phyloP scores from a whole-genome alignment of 768 basidiomycete genomes.

The Pleurotus cornucopiae region DNA sequence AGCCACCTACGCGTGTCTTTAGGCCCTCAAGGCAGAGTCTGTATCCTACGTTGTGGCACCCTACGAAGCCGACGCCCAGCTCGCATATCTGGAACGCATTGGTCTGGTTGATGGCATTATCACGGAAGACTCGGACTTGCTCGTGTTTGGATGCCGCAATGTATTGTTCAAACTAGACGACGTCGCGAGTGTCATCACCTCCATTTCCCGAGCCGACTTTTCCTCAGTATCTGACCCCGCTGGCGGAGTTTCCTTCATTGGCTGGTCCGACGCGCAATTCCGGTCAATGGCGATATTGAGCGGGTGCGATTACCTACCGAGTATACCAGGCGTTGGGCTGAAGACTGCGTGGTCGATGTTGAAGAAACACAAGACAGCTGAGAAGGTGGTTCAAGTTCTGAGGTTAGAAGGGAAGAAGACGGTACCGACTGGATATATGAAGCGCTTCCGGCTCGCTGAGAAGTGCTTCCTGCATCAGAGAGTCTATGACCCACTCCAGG shows the following conservation, averaged over 20 bases:
- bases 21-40: constrained; percentile 83
- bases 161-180: constrained; percentile 93
- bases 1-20: constrained; percentile 3
- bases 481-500: constrained; percentile 74
- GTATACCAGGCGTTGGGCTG: constrained; percentile 86
- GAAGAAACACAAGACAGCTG: constrained; percentile 80
- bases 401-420: constrained; percentile 79
- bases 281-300: constrained; percentile 91
- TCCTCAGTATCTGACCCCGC: constrained; percentile 48
- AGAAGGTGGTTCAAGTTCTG: constrained; percentile 74
- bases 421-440: constrained; percentile 74
- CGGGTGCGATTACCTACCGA: constrained; percentile 90
- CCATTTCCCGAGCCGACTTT: constrained; percentile 67
- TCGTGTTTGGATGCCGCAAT: constrained; percentile 92
- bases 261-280: constrained; percentile 90
- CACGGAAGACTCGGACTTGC: constrained; percentile 96
- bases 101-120: constrained; percentile 88
- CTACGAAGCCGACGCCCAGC: constrained; percentile 97
- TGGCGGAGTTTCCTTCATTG: constrained; percentile 69
- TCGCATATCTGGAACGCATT: constrained; percentile 82
- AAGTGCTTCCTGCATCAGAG: constrained; percentile 91
- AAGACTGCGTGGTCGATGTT: constrained; percentile 88
- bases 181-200: constrained; percentile 56
- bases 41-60: constrained; percentile 91
- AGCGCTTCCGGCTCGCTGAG: constrained; percentile 78